Evolutionary conservation across 148 eudicot species (phyloP), one percentile per base, ranked within the genome.

Genomic region (Suaeda aralocaspica): DNA sequence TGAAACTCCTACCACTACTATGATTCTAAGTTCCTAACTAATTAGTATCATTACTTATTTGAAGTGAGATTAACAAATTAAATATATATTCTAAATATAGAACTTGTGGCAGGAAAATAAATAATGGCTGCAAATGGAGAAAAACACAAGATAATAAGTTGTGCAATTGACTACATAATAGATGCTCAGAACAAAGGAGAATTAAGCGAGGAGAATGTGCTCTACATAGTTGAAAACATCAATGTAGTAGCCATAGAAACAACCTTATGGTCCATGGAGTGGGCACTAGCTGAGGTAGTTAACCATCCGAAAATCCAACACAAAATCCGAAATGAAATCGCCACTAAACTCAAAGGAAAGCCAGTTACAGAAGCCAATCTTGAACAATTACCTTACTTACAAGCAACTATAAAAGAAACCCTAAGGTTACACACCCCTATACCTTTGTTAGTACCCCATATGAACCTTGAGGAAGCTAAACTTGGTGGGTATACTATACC

Each of bases 191-290:
- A 55, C 56, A 84, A 80, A 57, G 94, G 94, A 68, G 94, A 88
- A 73, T 84, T 88, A 73, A 88, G 36, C 36, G 84, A 84, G 56
- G 88, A 88, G 2, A 86, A 88, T 75, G 88, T 88, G 1, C 81
- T 88, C 30, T 88, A 86, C 82, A 88, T 88, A n/a, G 93, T 88
- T 1, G 93, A 88, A 59, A 88, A 88, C 84, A 86, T 88, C 70
- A 88, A 88, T 39, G 93, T 88, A 31, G 84, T 86, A 36, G 93
- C 93, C 25, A 86, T 88, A n/a, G 93, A 88, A 76, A 88, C 93
- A 30, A 88, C 93, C 11, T 60, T 88, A 10, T 88, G 93, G 93
- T 86, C 90, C 29, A 84, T 88, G 72, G 93, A 88, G 59, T 88
- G 93, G 93, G 90, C 81, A 21, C 84, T 88, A 19, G 90, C 94